Conservation (phyloP, 2,329 filamentous ascomycete genomes). For the Aureobasidium subglaciale region DNA sequence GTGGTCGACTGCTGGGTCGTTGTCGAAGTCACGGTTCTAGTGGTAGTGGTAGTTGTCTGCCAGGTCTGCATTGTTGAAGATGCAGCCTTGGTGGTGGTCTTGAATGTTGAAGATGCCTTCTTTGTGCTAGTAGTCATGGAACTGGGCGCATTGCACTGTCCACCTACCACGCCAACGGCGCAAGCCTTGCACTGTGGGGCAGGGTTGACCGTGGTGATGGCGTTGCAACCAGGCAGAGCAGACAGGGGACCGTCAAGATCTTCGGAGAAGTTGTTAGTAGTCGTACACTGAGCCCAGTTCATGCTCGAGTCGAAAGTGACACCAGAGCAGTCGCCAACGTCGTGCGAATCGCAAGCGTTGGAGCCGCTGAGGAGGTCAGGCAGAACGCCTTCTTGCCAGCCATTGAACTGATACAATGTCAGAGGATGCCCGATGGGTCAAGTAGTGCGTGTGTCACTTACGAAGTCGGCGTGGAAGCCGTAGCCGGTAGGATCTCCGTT, state of each 20-base stretch:
- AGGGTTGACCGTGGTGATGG: constrained; percentile 41
- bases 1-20: neutral
- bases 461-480: constrained; percentile 44
- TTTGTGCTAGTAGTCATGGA: neutral
- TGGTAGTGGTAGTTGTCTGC: neutral
- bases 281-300: constrained; percentile 14
- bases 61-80: neutral
- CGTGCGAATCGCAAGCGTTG: constrained; percentile 55
- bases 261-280: constrained; percentile 27
- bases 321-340: constrained; percentile 57
- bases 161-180: constrained; percentile 4
- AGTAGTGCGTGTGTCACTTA: neutral
- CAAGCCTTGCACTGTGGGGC: constrained; percentile 17
- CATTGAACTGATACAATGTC: constrained; percentile 29
- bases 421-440: neutral
- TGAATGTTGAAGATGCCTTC: neutral
- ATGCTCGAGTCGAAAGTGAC: constrained; percentile 35
- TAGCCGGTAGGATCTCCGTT: constrained; percentile 41
- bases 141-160: constrained; percentile 4
- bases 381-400: constrained; percentile 39
- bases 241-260: constrained; percentile 36
- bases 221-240: constrained; percentile 51
- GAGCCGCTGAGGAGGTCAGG: constrained; percentile 37
- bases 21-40: neutral
- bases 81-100: neutral